Conservation (phyloP, 1,139 yeast species). For the Hemisphaericaspora subhashii region DNA sequence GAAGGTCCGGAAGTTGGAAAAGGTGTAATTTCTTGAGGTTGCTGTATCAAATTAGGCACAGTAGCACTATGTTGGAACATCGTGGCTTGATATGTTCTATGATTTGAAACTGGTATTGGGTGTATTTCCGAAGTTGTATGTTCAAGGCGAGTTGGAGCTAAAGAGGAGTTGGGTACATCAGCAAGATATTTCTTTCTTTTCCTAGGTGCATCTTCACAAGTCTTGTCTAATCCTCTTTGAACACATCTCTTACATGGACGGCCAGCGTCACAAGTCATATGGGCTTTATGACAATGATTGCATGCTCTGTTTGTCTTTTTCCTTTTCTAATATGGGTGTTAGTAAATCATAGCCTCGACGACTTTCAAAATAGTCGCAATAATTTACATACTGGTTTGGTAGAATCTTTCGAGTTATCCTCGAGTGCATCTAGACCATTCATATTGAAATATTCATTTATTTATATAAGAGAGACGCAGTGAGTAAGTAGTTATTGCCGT, state of each 20-base stretch:
- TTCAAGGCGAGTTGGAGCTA: constrained; percentile 7
- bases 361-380: no score
- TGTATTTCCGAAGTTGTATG: constrained; percentile 5
- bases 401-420: constrained; percentile 1
- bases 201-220: constrained; percentile 89
- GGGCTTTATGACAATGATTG: constrained; percentile 81
- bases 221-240: constrained; percentile 61
- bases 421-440: background rate
- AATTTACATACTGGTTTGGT: constrained; percentile 7
- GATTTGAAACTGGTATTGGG: constrained; percentile 5
- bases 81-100: constrained; percentile 16
- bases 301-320: constrained; percentile 80
- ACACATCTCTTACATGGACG: constrained; percentile 86
- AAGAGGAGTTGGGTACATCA: constrained; percentile 44
- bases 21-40: constrained; percentile 3
- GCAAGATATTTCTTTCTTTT: constrained; percentile 78
- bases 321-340: constrained; percentile 28
- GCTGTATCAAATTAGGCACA: constrained; percentile 12
- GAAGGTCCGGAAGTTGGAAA: constrained; percentile 3
- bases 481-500: background rate
- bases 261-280: constrained; percentile 77
- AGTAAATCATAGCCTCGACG: constrained; percentile 3
- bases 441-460: constrained; percentile 1
- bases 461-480: background rate
- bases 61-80: constrained; percentile 18